These are phyloP conservation scores for Ceratobasidium papillatum DNA, from an alignment of 1,284 basidiomycete genomes.

Conservation along the genomic window DNA sequence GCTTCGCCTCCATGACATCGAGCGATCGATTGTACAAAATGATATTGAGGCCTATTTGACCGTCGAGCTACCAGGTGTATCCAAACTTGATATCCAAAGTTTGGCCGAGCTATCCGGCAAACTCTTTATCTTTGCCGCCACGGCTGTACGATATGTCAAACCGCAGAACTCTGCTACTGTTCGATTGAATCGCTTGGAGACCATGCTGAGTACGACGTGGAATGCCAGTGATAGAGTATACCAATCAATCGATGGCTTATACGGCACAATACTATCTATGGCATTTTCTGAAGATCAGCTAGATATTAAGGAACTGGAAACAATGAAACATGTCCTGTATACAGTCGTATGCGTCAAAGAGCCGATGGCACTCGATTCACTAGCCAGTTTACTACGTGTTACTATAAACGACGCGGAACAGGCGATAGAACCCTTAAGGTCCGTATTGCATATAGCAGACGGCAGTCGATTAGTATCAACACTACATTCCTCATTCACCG, in stretches of 20 bases:
- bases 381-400: not conserved
- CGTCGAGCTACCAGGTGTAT: not conserved
- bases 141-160: not conserved
- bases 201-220: not conserved
- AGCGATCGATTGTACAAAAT: slow-evolving; percentile 24
- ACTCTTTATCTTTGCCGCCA: slow-evolving; percentile 42
- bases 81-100: not conserved
- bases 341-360: not conserved
- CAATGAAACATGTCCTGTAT: not conserved
- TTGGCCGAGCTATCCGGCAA: slow-evolving; percentile 24
- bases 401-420: not conserved
- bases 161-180: not conserved
- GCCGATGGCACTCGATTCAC: not conserved
- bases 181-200: too few relatives aligned
- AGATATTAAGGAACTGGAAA: not conserved
- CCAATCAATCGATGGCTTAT: not conserved
- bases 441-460: not conserved
- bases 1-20: slow-evolving; percentile 35
- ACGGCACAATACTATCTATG: not conserved
- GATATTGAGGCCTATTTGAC: slow-evolving; percentile 39
- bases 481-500: slow-evolving; percentile 5
- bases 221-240: not conserved
- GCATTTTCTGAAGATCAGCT: not conserved
- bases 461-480: too few relatives aligned
- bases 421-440: not conserved